A percentile compares a stretch with the other conserved stretches of the same genome.
These are phyloP conservation scores for Yamadazyma atlantica DNA, from an alignment of 1,139 yeast genomes.

Conservation along the genomic window DNA sequence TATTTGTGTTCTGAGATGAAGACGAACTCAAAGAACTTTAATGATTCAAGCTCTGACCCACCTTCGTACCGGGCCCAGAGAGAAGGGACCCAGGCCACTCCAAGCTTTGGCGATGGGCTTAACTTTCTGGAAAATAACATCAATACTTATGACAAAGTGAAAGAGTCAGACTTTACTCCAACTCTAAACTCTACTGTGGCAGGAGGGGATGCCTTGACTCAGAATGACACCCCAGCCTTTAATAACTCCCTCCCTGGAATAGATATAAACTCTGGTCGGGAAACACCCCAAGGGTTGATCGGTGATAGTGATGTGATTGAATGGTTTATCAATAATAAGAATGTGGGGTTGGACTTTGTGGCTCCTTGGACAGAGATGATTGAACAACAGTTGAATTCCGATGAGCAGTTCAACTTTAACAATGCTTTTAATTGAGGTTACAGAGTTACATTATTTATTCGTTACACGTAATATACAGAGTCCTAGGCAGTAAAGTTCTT, in stretches of 20 bases:
- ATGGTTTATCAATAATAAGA: slow-evolving; percentile 66
- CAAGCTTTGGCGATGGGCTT: too few relatives aligned
- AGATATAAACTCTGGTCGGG: not conserved
- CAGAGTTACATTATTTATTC: not conserved
- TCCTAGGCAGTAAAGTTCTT: slow-evolving; percentile 10
- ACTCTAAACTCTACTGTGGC: not conserved
- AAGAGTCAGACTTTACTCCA: not conserved
- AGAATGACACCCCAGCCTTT: too few relatives aligned
- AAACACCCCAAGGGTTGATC: slow-evolving; percentile 20
- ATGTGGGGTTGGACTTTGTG: slow-evolving; percentile 79
- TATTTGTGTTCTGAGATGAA: slow-evolving; percentile 78
- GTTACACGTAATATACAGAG: not conserved
- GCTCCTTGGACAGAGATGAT: slow-evolving; percentile 89
- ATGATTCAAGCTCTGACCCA: too few relatives aligned
- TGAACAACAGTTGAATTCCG: slow-evolving; percentile 55
- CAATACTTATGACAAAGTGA: not conserved
- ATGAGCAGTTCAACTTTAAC: slow-evolving; percentile 35
- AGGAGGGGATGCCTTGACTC: too few relatives aligned
- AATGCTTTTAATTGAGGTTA: slow-evolving; percentile 15
- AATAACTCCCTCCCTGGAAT: slow-evolving; percentile 3
- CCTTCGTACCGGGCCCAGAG: too few relatives aligned
- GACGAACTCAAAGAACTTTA: slow-evolving; percentile 26
- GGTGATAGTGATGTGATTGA: slow-evolving; percentile 64
- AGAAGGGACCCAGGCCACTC: too few relatives aligned
- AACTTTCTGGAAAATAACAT: too few relatives aligned